Conservation (phyloP, 345 rosid species). For the Gossypium herbaceum region DNA sequence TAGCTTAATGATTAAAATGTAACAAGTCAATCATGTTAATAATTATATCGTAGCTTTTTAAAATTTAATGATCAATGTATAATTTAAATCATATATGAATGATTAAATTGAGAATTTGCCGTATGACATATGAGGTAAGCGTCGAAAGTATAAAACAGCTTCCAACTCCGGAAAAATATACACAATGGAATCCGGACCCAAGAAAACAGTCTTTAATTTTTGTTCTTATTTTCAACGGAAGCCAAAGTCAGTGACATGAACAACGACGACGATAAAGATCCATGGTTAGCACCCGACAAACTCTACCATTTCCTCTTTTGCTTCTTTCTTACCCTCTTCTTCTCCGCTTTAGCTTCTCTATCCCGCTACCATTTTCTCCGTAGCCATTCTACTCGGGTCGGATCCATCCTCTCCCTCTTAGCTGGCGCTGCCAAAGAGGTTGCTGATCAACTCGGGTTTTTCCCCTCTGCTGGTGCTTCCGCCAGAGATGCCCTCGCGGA, state of each 20-base stretch:
- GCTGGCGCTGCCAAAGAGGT: conserved; percentile 88
- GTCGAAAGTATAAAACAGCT: too few species aligned
- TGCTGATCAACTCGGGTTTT: conserved; percentile 73
- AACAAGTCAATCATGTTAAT: too few species aligned
- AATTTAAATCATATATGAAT: too few species aligned
- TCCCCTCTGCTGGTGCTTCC: conserved; percentile 89
- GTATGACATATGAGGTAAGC: too few species aligned
- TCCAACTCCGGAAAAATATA: neutral
- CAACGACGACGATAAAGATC: conserved; percentile 41
- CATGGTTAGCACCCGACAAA: conserved; percentile 87
- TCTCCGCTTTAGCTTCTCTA: neutral
- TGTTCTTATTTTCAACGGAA: neutral
- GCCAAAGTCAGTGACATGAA: neutral
- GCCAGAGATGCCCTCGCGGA: conserved; percentile 76
- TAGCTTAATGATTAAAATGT: too few species aligned
- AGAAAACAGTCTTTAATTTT: too few species aligned
- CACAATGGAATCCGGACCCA: neutral
- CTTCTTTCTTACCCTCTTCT: conserved; percentile 43
- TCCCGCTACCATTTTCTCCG: conserved; percentile 47
- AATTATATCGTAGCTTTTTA: too few species aligned
- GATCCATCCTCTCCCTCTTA: conserved; percentile 65
- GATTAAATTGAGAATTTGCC: too few species aligned
- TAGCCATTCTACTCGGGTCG: conserved; percentile 51
- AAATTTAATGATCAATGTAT: too few species aligned
- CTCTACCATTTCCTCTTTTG: conserved; percentile 83